A percentile compares a stretch with the other conserved stretches of the same genome.
Conservation (phyloP, 495 filamentous ascomycete species). For the Jackrogersella minutella region DNA sequence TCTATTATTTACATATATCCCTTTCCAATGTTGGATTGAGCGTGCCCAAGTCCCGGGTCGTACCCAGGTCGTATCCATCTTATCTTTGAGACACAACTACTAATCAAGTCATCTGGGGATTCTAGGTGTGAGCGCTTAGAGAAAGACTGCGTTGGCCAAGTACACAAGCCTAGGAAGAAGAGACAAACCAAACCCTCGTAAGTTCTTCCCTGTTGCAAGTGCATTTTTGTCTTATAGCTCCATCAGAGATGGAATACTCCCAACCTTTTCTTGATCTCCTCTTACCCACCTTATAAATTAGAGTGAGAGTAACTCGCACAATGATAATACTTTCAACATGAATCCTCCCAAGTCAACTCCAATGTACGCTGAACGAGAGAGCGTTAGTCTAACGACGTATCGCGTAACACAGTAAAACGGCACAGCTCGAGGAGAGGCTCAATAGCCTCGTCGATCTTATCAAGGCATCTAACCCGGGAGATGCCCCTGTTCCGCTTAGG, state of each 20-base stretch:
- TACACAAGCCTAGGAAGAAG: constrained; percentile 49
- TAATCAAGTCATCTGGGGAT: constrained; percentile 19
- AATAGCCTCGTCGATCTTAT: constrained; percentile 46
- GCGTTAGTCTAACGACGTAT: constrained; percentile 4
- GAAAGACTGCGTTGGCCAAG: constrained; percentile 45
- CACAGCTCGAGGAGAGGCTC: constrained; percentile 47
- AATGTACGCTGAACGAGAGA: not conserved
- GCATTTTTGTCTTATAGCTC: not conserved
- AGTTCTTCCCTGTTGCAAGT: constrained; percentile 22
- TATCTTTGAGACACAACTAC: not conserved
- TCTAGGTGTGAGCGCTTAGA: constrained; percentile 45
- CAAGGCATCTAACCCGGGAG: constrained; percentile 37
- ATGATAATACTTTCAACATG: no score
- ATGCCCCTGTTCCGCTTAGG: constrained; percentile 23
- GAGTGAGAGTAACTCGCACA: no score
- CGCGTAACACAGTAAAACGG: constrained; percentile 37
- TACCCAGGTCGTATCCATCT: not conserved
- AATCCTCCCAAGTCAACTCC: not conserved
- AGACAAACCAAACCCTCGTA: constrained; percentile 48
- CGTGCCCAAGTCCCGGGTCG: not conserved
- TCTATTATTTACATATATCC: not conserved
- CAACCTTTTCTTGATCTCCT: not conserved
- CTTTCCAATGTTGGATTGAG: no score
- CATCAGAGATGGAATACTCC: not conserved
- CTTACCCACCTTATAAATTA: not conserved